Conservation (phyloP, 306 rosid species). For the Fagus crenata region DNA sequence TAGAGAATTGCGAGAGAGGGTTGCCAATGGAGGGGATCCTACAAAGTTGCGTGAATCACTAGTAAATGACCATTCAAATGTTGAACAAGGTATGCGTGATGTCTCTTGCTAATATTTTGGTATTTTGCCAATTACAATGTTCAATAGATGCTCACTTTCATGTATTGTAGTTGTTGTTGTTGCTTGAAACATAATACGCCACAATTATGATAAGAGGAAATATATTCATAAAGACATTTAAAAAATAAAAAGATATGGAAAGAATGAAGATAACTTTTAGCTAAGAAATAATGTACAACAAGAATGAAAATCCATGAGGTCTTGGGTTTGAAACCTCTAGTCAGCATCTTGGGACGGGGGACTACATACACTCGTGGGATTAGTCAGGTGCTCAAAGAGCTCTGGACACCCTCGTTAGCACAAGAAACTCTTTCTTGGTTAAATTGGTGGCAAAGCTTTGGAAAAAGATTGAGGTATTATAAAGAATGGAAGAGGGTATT, state of each 20-base stretch:
- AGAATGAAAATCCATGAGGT: no score
- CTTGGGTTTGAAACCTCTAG: no score
- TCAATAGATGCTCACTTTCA: conserved; percentile 9
- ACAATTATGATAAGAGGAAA: background rate
- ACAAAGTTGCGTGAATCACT: conserved; percentile 64
- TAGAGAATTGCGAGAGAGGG: conserved; percentile 87
- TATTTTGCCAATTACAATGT: background rate
- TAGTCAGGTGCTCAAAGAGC: no score
- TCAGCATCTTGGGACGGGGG: no score
- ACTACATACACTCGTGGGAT: no score
- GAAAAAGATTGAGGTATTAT: background rate
- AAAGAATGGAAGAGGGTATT: background rate
- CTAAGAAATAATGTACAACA: background rate
- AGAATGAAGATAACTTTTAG: background rate
- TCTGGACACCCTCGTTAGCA: background rate
- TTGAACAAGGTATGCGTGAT: conserved; percentile 51
- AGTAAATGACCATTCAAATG: conserved; percentile 39
- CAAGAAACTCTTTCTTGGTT: background rate
- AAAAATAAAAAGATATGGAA: background rate
- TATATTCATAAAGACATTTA: no score
- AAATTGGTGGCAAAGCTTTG: background rate
- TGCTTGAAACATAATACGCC: background rate
- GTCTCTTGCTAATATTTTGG: no score
- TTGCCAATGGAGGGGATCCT: conserved; percentile 95
- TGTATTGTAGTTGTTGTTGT: conserved; percentile 7